These are phyloP conservation scores for Lagenidium sp. DNA, from an alignment of 352 stramenopile genomes.

Conservation along the genomic window DNA sequence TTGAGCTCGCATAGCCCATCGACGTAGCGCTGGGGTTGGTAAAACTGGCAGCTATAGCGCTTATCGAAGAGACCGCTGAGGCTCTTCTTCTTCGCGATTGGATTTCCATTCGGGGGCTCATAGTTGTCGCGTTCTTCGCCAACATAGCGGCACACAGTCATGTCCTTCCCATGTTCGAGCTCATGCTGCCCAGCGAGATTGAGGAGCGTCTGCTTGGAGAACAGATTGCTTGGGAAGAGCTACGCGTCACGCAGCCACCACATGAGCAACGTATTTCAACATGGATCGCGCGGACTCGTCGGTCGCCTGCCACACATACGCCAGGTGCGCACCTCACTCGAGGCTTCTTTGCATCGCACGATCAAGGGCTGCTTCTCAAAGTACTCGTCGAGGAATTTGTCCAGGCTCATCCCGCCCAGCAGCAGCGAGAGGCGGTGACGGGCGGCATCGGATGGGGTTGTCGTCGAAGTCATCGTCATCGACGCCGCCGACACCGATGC, in stretches of 20 bases:
- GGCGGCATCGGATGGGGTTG: too few species aligned
- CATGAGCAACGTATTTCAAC: too few species aligned
- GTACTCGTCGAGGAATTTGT: constrained; percentile 54
- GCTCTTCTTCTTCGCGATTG: constrained; percentile 29
- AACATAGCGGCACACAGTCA: constrained; percentile 74
- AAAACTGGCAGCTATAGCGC: constrained; percentile 84
- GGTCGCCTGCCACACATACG: too few species aligned
- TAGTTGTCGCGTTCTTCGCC: constrained; percentile 61
- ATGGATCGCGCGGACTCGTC: too few species aligned
- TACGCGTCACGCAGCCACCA: too few species aligned
- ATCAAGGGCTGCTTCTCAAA: constrained; percentile 85
- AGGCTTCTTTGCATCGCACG: constrained; percentile 42
- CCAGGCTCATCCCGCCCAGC: constrained; percentile 52
- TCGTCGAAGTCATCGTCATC: too few species aligned
- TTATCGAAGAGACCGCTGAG: constrained; percentile 50
- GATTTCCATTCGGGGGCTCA: constrained; percentile 8
- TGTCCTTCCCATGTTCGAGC: constrained; percentile 49
- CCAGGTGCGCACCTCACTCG: too few species aligned
- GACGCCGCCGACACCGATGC: too few species aligned
- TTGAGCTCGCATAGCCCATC: constrained; percentile 70
- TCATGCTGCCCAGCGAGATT: constrained; percentile 45
- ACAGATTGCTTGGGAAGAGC: constrained; percentile 50
- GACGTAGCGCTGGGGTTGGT: constrained; percentile 78
- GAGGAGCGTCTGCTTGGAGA: constrained; percentile 62
- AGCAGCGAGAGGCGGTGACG: constrained; percentile 43